Conservation (phyloP, 495 filamentous ascomycete species). For the Achaetomiella virescens region DNA sequence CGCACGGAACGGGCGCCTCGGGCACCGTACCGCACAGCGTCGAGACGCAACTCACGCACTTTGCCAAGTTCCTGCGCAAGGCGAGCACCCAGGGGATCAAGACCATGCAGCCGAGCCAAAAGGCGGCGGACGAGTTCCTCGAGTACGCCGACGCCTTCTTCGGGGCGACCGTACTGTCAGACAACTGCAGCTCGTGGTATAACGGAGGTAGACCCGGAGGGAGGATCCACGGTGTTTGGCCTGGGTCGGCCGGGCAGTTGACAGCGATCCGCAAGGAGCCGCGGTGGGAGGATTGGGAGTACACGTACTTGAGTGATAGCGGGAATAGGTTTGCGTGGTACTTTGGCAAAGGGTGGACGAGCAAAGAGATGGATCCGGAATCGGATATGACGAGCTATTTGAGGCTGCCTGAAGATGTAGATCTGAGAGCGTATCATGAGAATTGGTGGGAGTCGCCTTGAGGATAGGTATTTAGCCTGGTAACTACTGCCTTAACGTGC, state of each 20-base stretch:
- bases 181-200: too few relatives aligned
- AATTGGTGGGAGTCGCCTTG: constrained; percentile 36
- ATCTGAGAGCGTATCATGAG: constrained; percentile 38
- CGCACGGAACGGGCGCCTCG: too few relatives aligned
- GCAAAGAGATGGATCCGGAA: constrained; percentile 31
- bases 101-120: too few relatives aligned
- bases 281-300: constrained; percentile 70
- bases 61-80: too few relatives aligned
- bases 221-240: constrained; percentile 57
- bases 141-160: too few relatives aligned
- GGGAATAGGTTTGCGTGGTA: constrained; percentile 41
- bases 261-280: constrained; percentile 53
- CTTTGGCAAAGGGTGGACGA: constrained; percentile 40
- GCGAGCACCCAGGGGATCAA: too few relatives aligned
- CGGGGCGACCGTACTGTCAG: too few relatives aligned
- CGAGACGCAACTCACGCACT: too few relatives aligned
- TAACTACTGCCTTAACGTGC: too few relatives aligned
- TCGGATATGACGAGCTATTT: constrained; percentile 39
- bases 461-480: too few relatives aligned
- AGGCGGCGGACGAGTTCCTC: too few relatives aligned
- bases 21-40: too few relatives aligned
- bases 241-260: constrained; percentile 54
- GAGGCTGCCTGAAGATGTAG: constrained; percentile 27
- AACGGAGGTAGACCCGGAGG: constrained; percentile 46
- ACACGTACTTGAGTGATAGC: constrained; percentile 43